A percentile compares a stretch with the other conserved stretches of the same genome.
These are phyloP conservation scores for Penicillium pulvis DNA, from an alignment of 495 filamentous ascomycete species.

Conservation along the genomic window DNA sequence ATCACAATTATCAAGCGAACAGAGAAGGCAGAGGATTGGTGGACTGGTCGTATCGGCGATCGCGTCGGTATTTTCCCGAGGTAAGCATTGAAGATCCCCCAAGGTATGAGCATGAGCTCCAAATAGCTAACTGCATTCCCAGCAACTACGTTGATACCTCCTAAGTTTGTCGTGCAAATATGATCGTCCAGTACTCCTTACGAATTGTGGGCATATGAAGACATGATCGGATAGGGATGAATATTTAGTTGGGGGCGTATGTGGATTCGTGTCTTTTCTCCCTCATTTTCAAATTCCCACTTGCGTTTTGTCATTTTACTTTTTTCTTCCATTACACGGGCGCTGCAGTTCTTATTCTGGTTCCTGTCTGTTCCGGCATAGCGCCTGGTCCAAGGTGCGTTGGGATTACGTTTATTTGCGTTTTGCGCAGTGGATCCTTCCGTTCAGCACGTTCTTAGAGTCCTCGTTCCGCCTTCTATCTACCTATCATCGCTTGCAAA, in stretches of 20 bases:
- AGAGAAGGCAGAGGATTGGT: slow-evolving; percentile 93
- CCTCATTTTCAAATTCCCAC: slow-evolving; percentile 8
- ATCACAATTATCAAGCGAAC: slow-evolving; percentile 98
- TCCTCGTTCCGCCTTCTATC: slow-evolving; percentile 8
- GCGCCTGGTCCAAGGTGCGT: not conserved
- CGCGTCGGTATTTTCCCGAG: slow-evolving; percentile 66
- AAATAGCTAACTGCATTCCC: slow-evolving; percentile 11
- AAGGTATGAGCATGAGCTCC: not conserved
- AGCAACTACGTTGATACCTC: slow-evolving; percentile 52
- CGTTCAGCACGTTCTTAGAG: slow-evolving; percentile 12
- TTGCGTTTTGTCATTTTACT: slow-evolving; percentile 1
- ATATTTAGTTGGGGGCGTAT: slow-evolving; percentile 15
- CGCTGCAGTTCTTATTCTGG: slow-evolving; percentile 24
- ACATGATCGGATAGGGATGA: slow-evolving; percentile 1
- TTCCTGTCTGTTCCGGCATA: slow-evolving; percentile 9
- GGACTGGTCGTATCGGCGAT: slow-evolving; percentile 65
- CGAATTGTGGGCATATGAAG: not conserved
- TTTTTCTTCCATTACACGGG: slow-evolving; percentile 18
- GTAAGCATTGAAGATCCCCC: slow-evolving; percentile 30
- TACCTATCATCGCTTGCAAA: slow-evolving; percentile 7
- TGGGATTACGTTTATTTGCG: slow-evolving; percentile 6
- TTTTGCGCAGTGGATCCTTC: slow-evolving; percentile 12
- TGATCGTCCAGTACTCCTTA: slow-evolving; percentile 3
- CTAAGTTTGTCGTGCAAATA: slow-evolving; percentile 19
- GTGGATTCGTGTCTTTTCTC: slow-evolving; percentile 7